These are phyloP conservation scores for Triticum turgidum DNA, from an alignment of 176 grass and related monocot species.

Conservation along the genomic window DNA sequence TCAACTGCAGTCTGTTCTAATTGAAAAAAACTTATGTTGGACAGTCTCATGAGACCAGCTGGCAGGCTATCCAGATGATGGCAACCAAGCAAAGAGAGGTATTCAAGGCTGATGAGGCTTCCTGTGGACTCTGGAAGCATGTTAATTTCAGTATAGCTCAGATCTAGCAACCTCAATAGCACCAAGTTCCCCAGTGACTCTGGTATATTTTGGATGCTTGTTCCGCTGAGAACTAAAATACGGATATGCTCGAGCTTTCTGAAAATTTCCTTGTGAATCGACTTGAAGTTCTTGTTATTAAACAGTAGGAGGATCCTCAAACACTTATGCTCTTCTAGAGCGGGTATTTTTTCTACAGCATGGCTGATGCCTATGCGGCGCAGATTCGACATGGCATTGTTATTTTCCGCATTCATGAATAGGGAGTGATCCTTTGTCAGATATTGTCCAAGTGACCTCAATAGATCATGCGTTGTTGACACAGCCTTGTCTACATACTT, in stretches of 20 bases:
- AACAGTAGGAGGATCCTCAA: slow-evolving; percentile 16
- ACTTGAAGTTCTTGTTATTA: background rate
- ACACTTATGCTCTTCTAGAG: background rate
- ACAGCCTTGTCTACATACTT: background rate
- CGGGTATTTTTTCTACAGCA: background rate
- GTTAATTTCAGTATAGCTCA: background rate
- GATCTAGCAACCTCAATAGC: slow-evolving; percentile 16
- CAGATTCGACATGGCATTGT: background rate
- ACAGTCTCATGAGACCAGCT: slow-evolving; percentile 4
- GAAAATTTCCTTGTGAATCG: background rate
- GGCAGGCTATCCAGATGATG: background rate
- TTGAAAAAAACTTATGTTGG: slow-evolving; percentile 11
- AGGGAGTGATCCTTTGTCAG: slow-evolving; percentile 7
- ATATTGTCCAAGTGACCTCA: slow-evolving; percentile 34
- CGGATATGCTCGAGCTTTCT: slow-evolving; percentile 18
- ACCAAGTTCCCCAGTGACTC: slow-evolving; percentile 19
- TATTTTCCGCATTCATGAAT: background rate
- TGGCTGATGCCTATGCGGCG: background rate
- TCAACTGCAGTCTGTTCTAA: background rate
- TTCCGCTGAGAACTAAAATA: slow-evolving; percentile 15
- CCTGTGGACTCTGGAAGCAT: slow-evolving; percentile 33
- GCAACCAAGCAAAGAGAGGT: slow-evolving; percentile 4
- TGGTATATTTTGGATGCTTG: slow-evolving; percentile 20
- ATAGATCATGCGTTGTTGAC: slow-evolving; percentile 30
- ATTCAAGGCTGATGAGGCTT: slow-evolving; percentile 26